Evolutionary conservation across 179 eudicot genomes (phyloP).

Genomic region (Beta lomatogona): DNA sequence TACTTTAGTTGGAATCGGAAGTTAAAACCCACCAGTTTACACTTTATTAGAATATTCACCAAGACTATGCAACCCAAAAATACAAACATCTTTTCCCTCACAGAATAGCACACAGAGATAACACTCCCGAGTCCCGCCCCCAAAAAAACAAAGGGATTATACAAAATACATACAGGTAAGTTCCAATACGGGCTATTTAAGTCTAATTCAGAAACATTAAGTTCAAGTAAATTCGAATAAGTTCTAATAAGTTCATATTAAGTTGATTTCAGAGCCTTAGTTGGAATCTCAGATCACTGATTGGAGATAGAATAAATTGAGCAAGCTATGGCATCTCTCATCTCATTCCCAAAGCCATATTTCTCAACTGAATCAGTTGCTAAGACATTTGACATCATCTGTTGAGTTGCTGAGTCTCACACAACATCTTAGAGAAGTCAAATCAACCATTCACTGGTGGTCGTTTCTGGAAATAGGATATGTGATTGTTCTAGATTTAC

Average conservation of each 20-base stretch:
- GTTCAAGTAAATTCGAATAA: too few relatives aligned
- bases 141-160: too few relatives aligned
- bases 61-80: background rate
- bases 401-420: too few relatives aligned
- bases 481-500: too few relatives aligned
- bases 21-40: background rate
- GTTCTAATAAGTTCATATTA: too few relatives aligned
- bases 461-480: too few relatives aligned
- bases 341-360: background rate
- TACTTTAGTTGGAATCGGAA: background rate
- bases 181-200: too few relatives aligned
- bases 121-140: too few relatives aligned
- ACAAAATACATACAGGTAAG: too few relatives aligned
- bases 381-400: background rate
- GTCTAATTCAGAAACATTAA: too few relatives aligned
- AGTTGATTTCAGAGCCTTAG: background rate
- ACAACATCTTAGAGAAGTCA: too few relatives aligned
- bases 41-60: background rate
- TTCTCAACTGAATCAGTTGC: background rate
- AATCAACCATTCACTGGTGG: too few relatives aligned
- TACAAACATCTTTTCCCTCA: background rate
- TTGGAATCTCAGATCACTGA: background rate
- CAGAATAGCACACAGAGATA: background rate
- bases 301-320: background rate
- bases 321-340: background rate